phyloP scores from a whole-genome alignment of 345 rosid species.

The Boechera retrofracta region DNA sequence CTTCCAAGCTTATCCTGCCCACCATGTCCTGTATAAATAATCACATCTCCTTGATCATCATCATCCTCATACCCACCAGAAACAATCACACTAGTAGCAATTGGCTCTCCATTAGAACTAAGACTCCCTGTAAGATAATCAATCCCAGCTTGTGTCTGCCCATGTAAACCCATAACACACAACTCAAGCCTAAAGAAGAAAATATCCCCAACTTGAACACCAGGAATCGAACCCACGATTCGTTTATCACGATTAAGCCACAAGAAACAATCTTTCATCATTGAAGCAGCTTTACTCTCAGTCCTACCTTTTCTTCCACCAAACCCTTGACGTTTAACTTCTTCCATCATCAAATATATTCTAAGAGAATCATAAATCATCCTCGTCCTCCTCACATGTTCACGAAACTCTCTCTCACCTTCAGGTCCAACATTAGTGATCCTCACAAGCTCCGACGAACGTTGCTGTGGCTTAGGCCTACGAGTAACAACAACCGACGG shows the following conservation, averaged over 20 bases:
- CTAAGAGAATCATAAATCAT: conserved; percentile 71
- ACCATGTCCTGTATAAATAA: conserved; percentile 86
- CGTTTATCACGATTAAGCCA: conserved; percentile 86
- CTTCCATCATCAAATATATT: conserved; percentile 53
- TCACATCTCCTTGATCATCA: conserved; percentile 71
- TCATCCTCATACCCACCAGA: conserved; percentile 94
- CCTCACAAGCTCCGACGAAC: conserved; percentile 82
- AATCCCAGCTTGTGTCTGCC: conserved; percentile 87
- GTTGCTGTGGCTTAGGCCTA: conserved; percentile 39
- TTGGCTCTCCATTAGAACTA: conserved; percentile 81
- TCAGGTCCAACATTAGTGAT: conserved; percentile 64
- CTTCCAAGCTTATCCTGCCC: conserved; percentile 73
- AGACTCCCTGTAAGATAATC: conserved; percentile 67
- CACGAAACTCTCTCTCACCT: conserved; percentile 65
- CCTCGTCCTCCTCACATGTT: conserved; percentile 62
- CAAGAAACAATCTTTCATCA: conserved; percentile 63
- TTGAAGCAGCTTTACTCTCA: conserved; percentile 62
- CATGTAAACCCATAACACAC: conserved; percentile 83
- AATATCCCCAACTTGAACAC: conserved; percentile 73
- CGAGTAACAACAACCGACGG: conserved; percentile 35
- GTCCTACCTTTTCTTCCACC: conserved; percentile 51
- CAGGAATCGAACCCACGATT: conserved; percentile 86
- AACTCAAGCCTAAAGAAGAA: conserved; percentile 85
- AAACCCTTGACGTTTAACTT: conserved; percentile 31
- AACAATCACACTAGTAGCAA: conserved; percentile 85